These are phyloP conservation scores for Paracoccidioides lutzii DNA, from an alignment of 2,329 filamentous ascomycete species.

Conservation along the genomic window DNA sequence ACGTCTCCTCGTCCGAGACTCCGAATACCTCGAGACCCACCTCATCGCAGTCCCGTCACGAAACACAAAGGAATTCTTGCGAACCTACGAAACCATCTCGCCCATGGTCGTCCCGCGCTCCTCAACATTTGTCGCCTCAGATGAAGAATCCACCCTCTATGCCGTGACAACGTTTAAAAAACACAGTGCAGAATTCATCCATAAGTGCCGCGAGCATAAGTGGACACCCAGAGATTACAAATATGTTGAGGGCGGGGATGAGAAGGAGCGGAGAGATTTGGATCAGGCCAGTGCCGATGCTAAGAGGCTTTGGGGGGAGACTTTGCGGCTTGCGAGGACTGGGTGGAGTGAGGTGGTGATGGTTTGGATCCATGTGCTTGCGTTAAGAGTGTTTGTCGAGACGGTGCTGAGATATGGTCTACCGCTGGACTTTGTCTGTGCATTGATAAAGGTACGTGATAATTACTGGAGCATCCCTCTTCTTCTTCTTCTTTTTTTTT, in stretches of 20 bases:
- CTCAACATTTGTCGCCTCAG: conserved; percentile 62
- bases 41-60: conserved; percentile 76
- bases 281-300: conserved; percentile 73
- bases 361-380: conserved; percentile 88
- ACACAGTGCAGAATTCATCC: conserved; percentile 69
- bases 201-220: conserved; percentile 82
- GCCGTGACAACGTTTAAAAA: conserved; percentile 92
- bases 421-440: conserved; percentile 78
- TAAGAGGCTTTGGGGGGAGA: conserved; percentile 85
- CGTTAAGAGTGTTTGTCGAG: conserved; percentile 89
- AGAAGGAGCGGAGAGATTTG: conserved; percentile 79
- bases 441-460: conserved; percentile 61
- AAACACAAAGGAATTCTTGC: conserved; percentile 74
- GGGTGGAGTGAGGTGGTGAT: conserved; percentile 93
- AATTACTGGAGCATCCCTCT: not conserved
- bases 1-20: conserved; percentile 66
- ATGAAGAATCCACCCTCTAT: conserved; percentile 81
- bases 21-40: conserved; percentile 93
- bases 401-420: conserved; percentile 93
- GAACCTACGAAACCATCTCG: conserved; percentile 73
- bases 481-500: not conserved
- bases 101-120: conserved; percentile 92
- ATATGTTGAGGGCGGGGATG: conserved; percentile 76
- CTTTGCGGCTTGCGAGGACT: conserved; percentile 72
- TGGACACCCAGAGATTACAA: conserved; percentile 95